A percentile compares a stretch with the other conserved stretches of the same genome.
Conservation (phyloP, 2,329 filamentous ascomycete genomes). For the Cryphonectria parasitica region DNA sequence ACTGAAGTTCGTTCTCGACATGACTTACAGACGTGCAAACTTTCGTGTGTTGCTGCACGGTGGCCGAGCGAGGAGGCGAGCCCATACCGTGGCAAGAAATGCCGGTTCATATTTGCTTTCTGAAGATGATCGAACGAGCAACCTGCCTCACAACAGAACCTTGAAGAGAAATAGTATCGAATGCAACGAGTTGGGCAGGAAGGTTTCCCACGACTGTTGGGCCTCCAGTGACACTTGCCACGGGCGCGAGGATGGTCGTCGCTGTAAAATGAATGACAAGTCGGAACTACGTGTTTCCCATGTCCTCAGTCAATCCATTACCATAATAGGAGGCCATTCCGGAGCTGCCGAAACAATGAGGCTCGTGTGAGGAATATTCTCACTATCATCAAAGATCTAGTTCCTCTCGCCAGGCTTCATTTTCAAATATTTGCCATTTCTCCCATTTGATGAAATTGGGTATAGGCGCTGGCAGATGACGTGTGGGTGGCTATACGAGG, state of each 20-base stretch:
- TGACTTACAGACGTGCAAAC: background rate
- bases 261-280: no score
- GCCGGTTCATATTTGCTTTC: background rate
- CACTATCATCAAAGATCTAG: background rate
- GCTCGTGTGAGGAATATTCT: background rate
- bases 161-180: background rate
- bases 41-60: background rate
- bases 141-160: background rate
- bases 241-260: background rate
- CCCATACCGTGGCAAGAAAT: background rate
- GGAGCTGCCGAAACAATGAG: background rate
- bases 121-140: background rate
- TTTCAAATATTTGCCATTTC: background rate
- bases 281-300: background rate
- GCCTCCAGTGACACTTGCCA: background rate
- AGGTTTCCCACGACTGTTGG: background rate
- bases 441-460: background rate
- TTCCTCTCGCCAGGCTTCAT: background rate
- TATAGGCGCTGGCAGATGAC: background rate
- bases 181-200: background rate
- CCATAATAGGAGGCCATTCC: background rate
- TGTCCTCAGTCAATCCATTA: background rate
- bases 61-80: background rate
- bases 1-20: background rate
- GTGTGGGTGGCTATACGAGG: background rate